A percentile compares a stretch with the other conserved stretches of the same genome.
Conservation (phyloP, 2,329 filamentous ascomycete genomes). For the Westerdykella ornata region DNA sequence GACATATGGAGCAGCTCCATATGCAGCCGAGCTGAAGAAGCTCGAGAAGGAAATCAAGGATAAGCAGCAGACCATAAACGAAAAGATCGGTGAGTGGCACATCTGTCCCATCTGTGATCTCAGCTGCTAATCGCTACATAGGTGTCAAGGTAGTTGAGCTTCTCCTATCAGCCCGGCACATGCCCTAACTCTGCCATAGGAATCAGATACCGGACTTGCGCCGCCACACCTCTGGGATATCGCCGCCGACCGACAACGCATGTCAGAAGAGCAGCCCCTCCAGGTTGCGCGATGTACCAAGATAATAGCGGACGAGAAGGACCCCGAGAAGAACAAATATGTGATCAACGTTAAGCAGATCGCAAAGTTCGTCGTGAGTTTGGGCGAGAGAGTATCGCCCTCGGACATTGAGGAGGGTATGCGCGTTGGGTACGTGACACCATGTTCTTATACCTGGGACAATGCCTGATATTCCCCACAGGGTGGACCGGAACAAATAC, state of each 20-base stretch:
- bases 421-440: conserved; percentile 66
- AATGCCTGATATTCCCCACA: conserved; percentile 19
- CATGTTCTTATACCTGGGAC: neutral
- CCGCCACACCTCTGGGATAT: conserved; percentile 99
- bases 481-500: conserved; percentile 97
- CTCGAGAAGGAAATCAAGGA: conserved; percentile 99
- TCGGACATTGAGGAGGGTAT: conserved; percentile 99
- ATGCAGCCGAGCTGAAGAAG: conserved; percentile 88
- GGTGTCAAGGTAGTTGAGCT: conserved; percentile 57
- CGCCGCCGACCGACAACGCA: conserved; percentile 93
- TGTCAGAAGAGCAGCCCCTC: conserved; percentile 95
- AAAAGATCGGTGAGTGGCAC: conserved; percentile 70
- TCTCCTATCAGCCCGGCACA: neutral
- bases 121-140: conserved; percentile 15
- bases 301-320: conserved; percentile 95
- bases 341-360: conserved; percentile 99
- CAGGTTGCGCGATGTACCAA: conserved; percentile 98
- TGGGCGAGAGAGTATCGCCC: conserved; percentile 91
- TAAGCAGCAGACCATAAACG: conserved; percentile 94
- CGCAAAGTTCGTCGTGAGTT: conserved; percentile 96
- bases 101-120: neutral
- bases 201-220: conserved; percentile 96
- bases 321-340: conserved; percentile 98
- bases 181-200: conserved; percentile 46
- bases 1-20: conserved; percentile 95